Evolutionary conservation across 2,329 filamentous ascomycete genomes (phyloP), one percentile per base, ranked within the genome.

Genomic region (Fusarium clavum): DNA sequence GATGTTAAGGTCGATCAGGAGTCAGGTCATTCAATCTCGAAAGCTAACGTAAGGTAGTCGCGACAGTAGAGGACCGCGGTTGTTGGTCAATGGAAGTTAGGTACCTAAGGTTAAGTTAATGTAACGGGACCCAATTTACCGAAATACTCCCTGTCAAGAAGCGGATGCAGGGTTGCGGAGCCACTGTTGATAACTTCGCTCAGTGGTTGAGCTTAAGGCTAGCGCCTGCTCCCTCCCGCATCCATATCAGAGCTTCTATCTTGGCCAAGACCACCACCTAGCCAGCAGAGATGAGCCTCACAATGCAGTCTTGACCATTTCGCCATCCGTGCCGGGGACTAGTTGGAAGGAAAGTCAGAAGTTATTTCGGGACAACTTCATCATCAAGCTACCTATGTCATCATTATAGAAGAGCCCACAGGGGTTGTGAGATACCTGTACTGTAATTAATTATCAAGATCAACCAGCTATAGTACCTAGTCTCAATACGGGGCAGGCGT

Each of bases 1-100:
- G 57, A 59, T 59, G 52, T 41, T 53, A 29, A 56, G 73, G 64
- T 75, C 65, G 64, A 72, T 75, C 73, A 75, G 69, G 72, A 66
- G 38, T 74, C 72, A 75, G 72, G 64, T 69, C 73, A 75, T 74
- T 57, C 41, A 67, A 67, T 56, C 51, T 54, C 46, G 45, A 64
- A 57, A 68, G 49, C 54, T 27, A 52, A 52, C 32, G 34, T 22
- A 52, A 52, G 30, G 24, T 27, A 41, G 32, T 69, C 66, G 70
- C 65, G 72, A 67, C 67, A 18, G 57, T 34, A 22, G 24, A 59
- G 25, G 57, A 62, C 46, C 38, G 63, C 57, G 64, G 57, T 53
- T 70, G 61, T 69, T 67, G 24, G 24, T 24, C 24, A 24, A 24
- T 24, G 24, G 24, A 60, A 71, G 57, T 57, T 46, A 43, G 20